These are phyloP conservation scores for Dalechampia spathulata DNA, from an alignment of 441 rosid genomes.

Conservation along the genomic window DNA sequence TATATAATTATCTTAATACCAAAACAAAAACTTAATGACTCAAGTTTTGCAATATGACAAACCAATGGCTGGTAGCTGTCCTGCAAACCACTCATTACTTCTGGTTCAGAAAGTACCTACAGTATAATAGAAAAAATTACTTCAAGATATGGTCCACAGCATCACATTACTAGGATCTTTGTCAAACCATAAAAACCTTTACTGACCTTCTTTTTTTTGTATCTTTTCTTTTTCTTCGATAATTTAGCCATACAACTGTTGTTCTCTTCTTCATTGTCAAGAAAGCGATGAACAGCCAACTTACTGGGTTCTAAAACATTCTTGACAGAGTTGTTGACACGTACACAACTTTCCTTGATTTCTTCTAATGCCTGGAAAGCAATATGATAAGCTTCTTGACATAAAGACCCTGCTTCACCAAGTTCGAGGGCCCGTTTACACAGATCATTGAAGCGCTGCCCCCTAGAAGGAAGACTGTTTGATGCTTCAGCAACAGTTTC, in stretches of 20 bases:
- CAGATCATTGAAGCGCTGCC: constrained; percentile 56
- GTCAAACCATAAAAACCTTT: constrained; percentile 8
- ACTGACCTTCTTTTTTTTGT: constrained; percentile 76
- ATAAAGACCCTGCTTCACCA: constrained; percentile 65
- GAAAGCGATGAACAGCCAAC: constrained; percentile 35
- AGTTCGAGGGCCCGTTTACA: constrained; percentile 62
- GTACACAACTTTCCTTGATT: constrained; percentile 50
- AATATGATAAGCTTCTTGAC: constrained; percentile 57
- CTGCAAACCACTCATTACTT: constrained; percentile 25
- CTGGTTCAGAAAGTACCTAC: constrained; percentile 31
- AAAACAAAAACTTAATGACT: background rate
- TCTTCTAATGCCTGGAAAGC: constrained; percentile 59
- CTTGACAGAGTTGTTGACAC: constrained; percentile 47
- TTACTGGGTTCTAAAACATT: constrained; percentile 43
- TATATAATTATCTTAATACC: background rate
- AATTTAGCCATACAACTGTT: constrained; percentile 34
- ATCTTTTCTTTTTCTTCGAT: constrained; percentile 65
- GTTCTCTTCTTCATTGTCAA: constrained; percentile 45
- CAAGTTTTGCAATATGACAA: constrained; percentile 11
- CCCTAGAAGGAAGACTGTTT: constrained; percentile 47
- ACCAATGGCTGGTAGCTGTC: constrained; percentile 34
- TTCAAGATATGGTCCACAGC: background rate
- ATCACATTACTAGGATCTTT: constrained; percentile 1
- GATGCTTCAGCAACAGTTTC: constrained; percentile 39
- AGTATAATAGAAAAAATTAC: constrained; percentile 7